These are phyloP conservation scores for Cantharellus cinnabarinus DNA, from an alignment of 768 basidiomycete species.

Conservation along the genomic window DNA sequence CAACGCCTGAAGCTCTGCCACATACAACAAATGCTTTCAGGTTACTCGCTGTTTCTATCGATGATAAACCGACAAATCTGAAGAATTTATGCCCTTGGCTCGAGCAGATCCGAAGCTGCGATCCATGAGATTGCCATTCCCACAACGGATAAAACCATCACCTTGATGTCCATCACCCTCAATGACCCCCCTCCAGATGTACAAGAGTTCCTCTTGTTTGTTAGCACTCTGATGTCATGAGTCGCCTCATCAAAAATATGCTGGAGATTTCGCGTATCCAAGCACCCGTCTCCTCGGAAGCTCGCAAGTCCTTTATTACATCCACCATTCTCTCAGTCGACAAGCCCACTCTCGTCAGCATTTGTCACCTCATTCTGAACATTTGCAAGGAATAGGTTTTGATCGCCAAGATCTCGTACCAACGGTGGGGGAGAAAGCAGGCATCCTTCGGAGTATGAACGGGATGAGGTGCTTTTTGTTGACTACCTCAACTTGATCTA, in stretches of 20 bases:
- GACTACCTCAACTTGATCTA: slow-evolving; percentile 77
- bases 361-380: slow-evolving; percentile 74
- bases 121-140: slow-evolving; percentile 70
- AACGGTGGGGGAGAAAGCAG: slow-evolving; percentile 88
- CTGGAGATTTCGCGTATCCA: slow-evolving; percentile 72
- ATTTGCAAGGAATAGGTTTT: slow-evolving; percentile 82
- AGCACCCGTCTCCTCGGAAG: slow-evolving; percentile 68
- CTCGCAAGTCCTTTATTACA: slow-evolving; percentile 59
- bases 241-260: slow-evolving; percentile 41
- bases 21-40: slow-evolving; percentile 46
- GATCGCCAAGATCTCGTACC: slow-evolving; percentile 59
- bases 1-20: neutral
- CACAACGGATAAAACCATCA: slow-evolving; percentile 61
- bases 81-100: slow-evolving; percentile 58
- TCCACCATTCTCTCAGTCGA: slow-evolving; percentile 67
- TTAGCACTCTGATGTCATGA: slow-evolving; percentile 50
- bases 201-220: slow-evolving; percentile 57
- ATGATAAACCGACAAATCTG: slow-evolving; percentile 74
- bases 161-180: slow-evolving; percentile 31
- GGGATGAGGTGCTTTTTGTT: slow-evolving; percentile 55
- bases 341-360: slow-evolving; percentile 58
- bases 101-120: slow-evolving; percentile 61
- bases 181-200: slow-evolving; percentile 34
- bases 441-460: slow-evolving; percentile 70
- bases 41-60: slow-evolving; percentile 68